Evolutionary conservation across 805 yeast genomes (phyloP).

Genomic region (Zygosaccharomyces rouxii): DNA sequence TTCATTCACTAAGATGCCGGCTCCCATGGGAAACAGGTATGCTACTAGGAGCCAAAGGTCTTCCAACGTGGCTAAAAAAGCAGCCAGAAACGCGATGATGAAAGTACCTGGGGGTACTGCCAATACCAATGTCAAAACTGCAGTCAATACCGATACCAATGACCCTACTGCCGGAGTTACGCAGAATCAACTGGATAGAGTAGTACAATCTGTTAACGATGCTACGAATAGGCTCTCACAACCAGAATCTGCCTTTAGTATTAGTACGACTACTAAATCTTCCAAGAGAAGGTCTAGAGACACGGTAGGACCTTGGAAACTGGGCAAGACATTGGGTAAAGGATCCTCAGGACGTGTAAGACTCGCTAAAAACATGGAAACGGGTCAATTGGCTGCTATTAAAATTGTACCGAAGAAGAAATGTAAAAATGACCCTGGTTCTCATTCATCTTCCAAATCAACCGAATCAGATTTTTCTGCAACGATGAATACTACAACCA

Average conservation of each 20-base stretch:
- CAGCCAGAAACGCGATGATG: constrained; percentile 29
- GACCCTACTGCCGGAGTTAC: constrained; percentile 7
- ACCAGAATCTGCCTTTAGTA: constrained; percentile 27
- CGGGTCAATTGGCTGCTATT: constrained; percentile 78
- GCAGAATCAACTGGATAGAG: constrained; percentile 27
- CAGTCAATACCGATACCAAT: constrained; percentile 5
- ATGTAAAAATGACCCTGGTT: constrained; percentile 14
- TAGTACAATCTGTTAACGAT: constrained; percentile 34
- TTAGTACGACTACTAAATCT: constrained; percentile 26
- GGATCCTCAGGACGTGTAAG: constrained; percentile 82
- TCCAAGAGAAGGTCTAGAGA: constrained; percentile 34
- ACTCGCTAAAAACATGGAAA: constrained; percentile 60
- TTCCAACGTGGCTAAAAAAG: constrained; percentile 25
- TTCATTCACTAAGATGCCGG: constrained; percentile 18
- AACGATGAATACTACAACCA: constrained; percentile 11
- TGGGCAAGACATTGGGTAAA: constrained; percentile 73
- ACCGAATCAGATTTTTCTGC: constrained; percentile 15
- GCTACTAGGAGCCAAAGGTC: constrained; percentile 8
- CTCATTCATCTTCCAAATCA: constrained; percentile 14
- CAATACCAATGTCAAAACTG: constrained; percentile 4
- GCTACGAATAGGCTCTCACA: constrained; percentile 35
- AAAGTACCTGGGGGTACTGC: constrained; percentile 12
- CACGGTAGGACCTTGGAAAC: constrained; percentile 75
- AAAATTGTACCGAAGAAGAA: constrained; percentile 68
- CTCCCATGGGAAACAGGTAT: constrained; percentile 9